Evolutionary conservation across 257 asterid species (phyloP).

Genomic region (Forsythia suspensa): DNA sequence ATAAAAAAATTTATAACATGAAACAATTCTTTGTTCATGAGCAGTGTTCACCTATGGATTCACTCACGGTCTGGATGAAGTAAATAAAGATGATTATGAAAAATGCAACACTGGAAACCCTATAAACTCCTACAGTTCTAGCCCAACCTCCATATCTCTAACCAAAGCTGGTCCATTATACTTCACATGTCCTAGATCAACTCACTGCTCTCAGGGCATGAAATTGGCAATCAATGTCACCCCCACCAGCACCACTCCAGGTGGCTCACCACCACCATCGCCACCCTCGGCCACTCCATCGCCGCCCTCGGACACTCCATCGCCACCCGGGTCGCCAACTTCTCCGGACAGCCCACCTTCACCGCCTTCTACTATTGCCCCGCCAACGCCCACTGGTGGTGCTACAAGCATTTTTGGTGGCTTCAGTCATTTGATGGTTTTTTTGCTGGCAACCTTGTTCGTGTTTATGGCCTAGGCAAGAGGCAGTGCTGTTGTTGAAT

Average conservation of each 20-base stretch:
- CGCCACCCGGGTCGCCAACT: background rate
- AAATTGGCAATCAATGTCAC: background rate
- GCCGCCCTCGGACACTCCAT: background rate
- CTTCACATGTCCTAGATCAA: background rate
- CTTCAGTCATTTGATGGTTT: background rate
- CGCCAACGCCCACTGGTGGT: background rate
- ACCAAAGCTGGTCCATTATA: background rate
- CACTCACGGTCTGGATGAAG: background rate
- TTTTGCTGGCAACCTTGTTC: background rate
- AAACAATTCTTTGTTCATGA: background rate
- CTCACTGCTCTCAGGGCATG: background rate
- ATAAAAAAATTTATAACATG: background rate
- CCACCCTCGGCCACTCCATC: background rate
- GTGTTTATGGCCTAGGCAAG: constrained; percentile 4
- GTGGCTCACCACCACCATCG: background rate
- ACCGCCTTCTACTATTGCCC: background rate
- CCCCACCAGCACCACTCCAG: background rate
- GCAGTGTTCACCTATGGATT: background rate
- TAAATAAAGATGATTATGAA: background rate
- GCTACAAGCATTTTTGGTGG: background rate
- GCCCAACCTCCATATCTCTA: background rate
- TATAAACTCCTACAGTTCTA: background rate
- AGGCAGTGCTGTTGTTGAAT: background rate
- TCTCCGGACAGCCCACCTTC: background rate
- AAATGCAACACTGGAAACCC: background rate